phyloP scores from a whole-genome alignment of 192 early-diverging fungal species.

The Backusella psychrophila region DNA sequence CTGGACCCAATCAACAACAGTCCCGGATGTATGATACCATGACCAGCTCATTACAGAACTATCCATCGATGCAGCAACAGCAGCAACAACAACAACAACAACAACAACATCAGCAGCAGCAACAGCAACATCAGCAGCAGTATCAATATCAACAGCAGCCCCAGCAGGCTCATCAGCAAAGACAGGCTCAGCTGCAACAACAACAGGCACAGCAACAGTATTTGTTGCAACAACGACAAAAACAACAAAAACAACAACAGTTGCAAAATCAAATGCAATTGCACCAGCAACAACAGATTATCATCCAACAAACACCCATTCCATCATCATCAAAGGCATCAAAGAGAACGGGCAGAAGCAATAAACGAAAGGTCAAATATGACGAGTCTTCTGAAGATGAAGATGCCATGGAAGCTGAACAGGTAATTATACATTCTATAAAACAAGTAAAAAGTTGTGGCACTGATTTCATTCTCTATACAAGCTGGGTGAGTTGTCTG shows the following conservation, averaged over 20 bases:
- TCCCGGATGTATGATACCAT: slow-evolving; percentile 9
- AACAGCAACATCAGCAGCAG: slow-evolving; percentile 1
- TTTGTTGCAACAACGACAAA: neutral
- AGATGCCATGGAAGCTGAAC: neutral
- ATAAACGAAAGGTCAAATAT: slow-evolving; percentile 11
- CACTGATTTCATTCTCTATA: neutral
- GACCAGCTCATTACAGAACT: slow-evolving; percentile 2
- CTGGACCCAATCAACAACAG: slow-evolving; percentile 15
- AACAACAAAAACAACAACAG: slow-evolving; percentile 3
- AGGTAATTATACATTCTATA: neutral
- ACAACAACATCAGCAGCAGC: neutral
- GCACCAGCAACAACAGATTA: neutral
- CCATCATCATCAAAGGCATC: neutral
- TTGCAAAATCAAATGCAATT: neutral
- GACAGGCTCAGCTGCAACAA: neutral
- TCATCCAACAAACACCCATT: neutral
- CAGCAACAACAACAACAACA: neutral
- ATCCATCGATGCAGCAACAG: slow-evolving; percentile 5
- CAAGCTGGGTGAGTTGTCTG: slow-evolving; percentile 12
- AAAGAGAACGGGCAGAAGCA: slow-evolving; percentile 3
- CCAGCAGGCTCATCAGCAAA: neutral
- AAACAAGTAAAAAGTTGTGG: neutral
- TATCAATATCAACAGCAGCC: neutral
- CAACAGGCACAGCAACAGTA: neutral
- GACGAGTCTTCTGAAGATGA: slow-evolving; percentile 20